Evolutionary conservation across 2,329 filamentous ascomycete species (phyloP).

Genomic region (Endoconidiophora laricicola): DNA sequence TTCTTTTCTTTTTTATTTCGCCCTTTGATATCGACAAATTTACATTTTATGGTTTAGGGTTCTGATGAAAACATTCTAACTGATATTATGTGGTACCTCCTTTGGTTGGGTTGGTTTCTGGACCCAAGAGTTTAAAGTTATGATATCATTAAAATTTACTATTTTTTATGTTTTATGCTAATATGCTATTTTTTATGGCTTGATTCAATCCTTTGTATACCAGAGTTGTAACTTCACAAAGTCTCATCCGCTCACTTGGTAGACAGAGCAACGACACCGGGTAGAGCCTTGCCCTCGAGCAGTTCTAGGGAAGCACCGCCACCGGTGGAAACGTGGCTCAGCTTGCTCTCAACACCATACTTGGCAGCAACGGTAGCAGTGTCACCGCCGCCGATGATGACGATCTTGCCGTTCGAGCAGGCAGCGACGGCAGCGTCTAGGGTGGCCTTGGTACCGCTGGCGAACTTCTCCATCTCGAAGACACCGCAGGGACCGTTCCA

Average conservation of each 20-base stretch:
- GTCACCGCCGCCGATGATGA: constrained; percentile 97
- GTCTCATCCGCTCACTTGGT: constrained; percentile 36
- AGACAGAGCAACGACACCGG: constrained; percentile 83
- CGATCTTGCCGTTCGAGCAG: constrained; percentile 71
- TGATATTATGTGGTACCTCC: too few species aligned
- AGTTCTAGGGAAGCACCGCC: constrained; percentile 91
- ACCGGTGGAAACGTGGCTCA: constrained; percentile 95
- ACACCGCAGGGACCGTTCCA: constrained; percentile 98
- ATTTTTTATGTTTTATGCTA: neutral
- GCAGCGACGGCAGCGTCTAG: constrained; percentile 77
- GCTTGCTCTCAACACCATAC: constrained; percentile 88
- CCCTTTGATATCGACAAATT: too few species aligned
- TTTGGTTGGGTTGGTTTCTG: too few species aligned
- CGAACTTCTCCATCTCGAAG: constrained; percentile 93
- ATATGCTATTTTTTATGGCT: constrained; percentile 3
- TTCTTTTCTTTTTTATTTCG: too few species aligned
- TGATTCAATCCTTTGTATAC: neutral
- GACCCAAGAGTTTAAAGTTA: too few species aligned
- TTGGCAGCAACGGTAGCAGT: constrained; percentile 96
- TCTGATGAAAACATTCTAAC: too few species aligned
- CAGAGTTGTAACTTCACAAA: neutral
- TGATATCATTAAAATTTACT: neutral
- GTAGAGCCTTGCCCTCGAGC: constrained; percentile 93
- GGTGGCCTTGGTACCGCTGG: constrained; percentile 78
- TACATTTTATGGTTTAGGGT: too few species aligned